These are phyloP conservation scores for Earliella scabrosa DNA, from an alignment of 1,284 basidiomycete genomes.

Conservation along the genomic window DNA sequence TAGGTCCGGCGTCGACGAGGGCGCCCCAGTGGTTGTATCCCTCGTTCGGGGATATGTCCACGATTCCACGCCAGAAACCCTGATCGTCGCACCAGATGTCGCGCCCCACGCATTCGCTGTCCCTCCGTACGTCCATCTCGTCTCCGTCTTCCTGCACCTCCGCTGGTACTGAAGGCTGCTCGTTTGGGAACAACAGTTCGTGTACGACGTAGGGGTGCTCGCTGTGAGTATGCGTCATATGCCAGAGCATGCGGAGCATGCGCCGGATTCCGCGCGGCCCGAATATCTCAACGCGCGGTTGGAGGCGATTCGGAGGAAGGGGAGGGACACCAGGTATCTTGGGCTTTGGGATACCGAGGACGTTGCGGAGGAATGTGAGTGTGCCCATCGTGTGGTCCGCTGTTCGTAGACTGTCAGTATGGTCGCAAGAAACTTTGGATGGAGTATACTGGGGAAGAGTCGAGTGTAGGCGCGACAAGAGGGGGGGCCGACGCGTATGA, in stretches of 20 bases:
- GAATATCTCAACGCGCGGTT: conserved; percentile 74
- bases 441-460: neutral
- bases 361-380: conserved; percentile 70
- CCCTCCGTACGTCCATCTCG: conserved; percentile 41
- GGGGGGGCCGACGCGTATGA: too few species aligned
- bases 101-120: conserved; percentile 68
- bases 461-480: too few species aligned
- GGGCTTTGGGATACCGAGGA: conserved; percentile 52
- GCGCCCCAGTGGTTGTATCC: conserved; percentile 41
- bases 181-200: conserved; percentile 69
- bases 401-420: conserved; percentile 29
- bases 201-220: conserved; percentile 79
- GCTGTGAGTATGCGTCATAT: conserved; percentile 70
- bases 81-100: conserved; percentile 67
- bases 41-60: conserved; percentile 10
- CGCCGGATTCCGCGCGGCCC: conserved; percentile 84
- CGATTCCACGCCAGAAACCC: conserved; percentile 72
- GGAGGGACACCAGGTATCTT: conserved; percentile 6
- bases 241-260: conserved; percentile 76
- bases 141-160: conserved; percentile 31
- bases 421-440: neutral
- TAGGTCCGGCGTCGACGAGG: conserved; percentile 77
- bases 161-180: conserved; percentile 54
- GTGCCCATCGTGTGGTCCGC: conserved; percentile 86
- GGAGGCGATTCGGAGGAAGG: conserved; percentile 11